Evolutionary conservation across 139 green algal species (phyloP).

Genomic region (Trebouxia sp.): DNA sequence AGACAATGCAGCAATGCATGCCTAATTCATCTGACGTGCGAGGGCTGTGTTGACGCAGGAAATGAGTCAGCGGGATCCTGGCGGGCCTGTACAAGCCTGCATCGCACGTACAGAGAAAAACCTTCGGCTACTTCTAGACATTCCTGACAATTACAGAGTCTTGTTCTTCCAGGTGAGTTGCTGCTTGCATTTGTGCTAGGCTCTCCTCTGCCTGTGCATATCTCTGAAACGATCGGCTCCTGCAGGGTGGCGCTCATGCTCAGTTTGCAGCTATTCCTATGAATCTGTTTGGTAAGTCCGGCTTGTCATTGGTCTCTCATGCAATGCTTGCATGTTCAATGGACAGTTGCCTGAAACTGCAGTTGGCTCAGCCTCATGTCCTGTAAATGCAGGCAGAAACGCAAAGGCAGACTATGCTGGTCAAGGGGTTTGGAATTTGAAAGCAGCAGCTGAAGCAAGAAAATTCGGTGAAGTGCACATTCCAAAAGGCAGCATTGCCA

Average conservation of each 20-base stretch:
- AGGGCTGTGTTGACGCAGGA: constrained; percentile 8
- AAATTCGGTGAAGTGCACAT: constrained; percentile 42
- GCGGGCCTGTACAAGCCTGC: constrained; percentile 32
- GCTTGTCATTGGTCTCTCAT: not conserved
- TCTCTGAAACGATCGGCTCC: too few species aligned
- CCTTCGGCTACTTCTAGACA: constrained; percentile 28
- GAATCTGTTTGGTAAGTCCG: constrained; percentile 33
- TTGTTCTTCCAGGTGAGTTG: constrained; percentile 38
- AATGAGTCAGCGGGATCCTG: constrained; percentile 38
- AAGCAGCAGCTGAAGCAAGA: constrained; percentile 35
- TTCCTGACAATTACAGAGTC: constrained; percentile 40
- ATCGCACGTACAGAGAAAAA: constrained; percentile 28
- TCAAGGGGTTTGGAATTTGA: constrained; percentile 31
- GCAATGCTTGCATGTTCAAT: not conserved
- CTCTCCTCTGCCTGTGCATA: not conserved
- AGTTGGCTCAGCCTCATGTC: not conserved
- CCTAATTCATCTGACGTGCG: not conserved
- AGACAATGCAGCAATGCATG: not conserved
- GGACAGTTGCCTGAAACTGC: not conserved
- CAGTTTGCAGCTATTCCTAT: constrained; percentile 43
- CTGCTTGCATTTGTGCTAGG: not conserved
- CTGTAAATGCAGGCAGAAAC: not conserved
- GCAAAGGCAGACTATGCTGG: constrained; percentile 36
- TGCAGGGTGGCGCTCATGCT: constrained; percentile 45
- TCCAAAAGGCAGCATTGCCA: constrained; percentile 17